Evolutionary conservation across 208 protist genomes (phyloP).

Genomic region (Eutreptiella sp.): DNA sequence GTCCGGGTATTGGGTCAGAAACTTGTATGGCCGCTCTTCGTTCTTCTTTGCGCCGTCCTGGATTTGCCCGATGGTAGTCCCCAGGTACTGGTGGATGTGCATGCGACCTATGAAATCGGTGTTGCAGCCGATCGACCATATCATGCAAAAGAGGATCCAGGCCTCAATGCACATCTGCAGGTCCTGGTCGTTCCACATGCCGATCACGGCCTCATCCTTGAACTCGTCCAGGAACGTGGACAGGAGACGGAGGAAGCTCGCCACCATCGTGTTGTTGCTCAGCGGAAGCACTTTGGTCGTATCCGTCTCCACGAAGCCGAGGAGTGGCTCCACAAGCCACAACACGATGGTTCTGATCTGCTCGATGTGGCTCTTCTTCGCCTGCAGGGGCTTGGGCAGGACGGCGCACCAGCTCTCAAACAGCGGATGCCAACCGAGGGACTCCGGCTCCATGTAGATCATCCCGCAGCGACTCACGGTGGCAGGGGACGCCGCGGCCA

Average conservation of each 20-base stretch:
- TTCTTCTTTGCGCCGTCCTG: constrained; percentile 27
- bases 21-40: constrained; percentile 46
- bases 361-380: constrained; percentile 37
- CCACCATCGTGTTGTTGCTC: constrained; percentile 58
- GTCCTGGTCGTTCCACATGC: constrained; percentile 39
- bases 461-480: constrained; percentile 96
- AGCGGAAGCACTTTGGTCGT: constrained; percentile 66
- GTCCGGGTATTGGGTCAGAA: constrained; percentile 61
- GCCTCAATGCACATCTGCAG: constrained; percentile 68
- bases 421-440: constrained; percentile 85
- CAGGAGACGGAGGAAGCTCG: constrained; percentile 71
- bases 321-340: constrained; percentile 58
- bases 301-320: constrained; percentile 68
- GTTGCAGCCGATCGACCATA: constrained; percentile 84
- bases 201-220: not conserved
- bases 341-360: constrained; percentile 50
- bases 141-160: constrained; percentile 82
- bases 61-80: constrained; percentile 36
- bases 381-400: constrained; percentile 52
- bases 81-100: constrained; percentile 67
- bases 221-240: constrained; percentile 49
- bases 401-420: constrained; percentile 70
- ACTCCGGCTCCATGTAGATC: constrained; percentile 90
- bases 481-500: constrained; percentile 90
- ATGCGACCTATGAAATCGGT: constrained; percentile 62